Evolutionary conservation across 2,329 filamentous ascomycete genomes (phyloP).

Genomic region (Fusarium sp.): DNA sequence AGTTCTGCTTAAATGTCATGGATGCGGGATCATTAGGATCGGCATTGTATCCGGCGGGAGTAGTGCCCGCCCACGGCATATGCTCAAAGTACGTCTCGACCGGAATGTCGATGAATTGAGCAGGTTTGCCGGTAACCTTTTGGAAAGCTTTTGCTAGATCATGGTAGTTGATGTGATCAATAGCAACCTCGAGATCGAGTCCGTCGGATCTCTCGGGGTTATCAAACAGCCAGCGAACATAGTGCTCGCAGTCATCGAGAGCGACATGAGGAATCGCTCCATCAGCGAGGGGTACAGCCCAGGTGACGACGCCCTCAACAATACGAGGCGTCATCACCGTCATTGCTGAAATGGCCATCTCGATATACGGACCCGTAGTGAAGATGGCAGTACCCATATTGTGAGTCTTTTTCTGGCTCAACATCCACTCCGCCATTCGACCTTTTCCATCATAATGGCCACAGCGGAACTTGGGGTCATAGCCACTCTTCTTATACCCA

Average conservation of each 20-base stretch:
- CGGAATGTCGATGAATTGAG: constrained; percentile 2
- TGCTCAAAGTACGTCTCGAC: not conserved
- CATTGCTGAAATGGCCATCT: not conserved
- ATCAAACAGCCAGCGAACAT: constrained; percentile 17
- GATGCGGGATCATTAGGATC: not conserved
- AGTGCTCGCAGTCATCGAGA: constrained; percentile 25
- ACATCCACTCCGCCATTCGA: constrained; percentile 55
- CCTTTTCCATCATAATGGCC: constrained; percentile 62
- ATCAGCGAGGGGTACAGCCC: constrained; percentile 2
- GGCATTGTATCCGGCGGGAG: not conserved
- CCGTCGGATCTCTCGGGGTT: not conserved
- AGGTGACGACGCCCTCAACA: constrained; percentile 16
- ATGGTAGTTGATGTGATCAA: constrained; percentile 2
- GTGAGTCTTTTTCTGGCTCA: constrained; percentile 44
- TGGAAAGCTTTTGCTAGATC: constrained; percentile 11
- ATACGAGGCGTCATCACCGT: not conserved
- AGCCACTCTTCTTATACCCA: constrained; percentile 57
- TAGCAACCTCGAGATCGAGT: constrained; percentile 9
- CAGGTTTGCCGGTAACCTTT: constrained; percentile 15
- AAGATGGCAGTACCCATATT: constrained; percentile 1
- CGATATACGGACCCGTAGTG: constrained; percentile 18
- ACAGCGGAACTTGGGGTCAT: constrained; percentile 54
- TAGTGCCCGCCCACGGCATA: accelerated
- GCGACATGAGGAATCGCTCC: constrained; percentile 9
- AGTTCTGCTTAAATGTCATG: constrained; percentile 11